Conservation (phyloP, 805 yeast species). For the Candida insectalens region DNA sequence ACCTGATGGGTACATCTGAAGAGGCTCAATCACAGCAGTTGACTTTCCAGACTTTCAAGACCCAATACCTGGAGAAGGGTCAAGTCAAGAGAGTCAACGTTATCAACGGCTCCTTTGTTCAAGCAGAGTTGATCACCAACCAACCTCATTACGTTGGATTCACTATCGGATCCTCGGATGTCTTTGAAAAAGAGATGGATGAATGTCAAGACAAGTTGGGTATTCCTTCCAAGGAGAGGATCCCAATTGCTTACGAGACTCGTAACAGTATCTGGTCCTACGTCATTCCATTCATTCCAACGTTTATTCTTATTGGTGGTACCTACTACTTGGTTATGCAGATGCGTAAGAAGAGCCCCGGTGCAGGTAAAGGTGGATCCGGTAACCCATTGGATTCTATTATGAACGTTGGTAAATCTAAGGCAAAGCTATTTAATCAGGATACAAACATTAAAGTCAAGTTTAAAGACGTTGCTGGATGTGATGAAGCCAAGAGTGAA, state of each 20-base stretch:
- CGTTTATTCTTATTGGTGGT: constrained; percentile 80
- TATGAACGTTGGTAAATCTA: constrained; percentile 78
- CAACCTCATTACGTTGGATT: constrained; percentile 34
- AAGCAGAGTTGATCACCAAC: constrained; percentile 39
- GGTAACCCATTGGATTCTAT: constrained; percentile 77
- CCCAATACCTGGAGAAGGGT: constrained; percentile 65
- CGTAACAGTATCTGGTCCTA: constrained; percentile 60
- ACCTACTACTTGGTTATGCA: constrained; percentile 52
- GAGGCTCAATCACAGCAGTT: constrained; percentile 28
- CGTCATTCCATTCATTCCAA: constrained; percentile 75
- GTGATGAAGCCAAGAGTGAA: constrained; percentile 93
- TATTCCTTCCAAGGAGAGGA: constrained; percentile 49
- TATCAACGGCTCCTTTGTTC: constrained; percentile 67
- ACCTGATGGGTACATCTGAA: constrained; percentile 5
- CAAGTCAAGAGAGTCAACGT: constrained; percentile 66
- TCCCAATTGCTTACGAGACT: constrained; percentile 74
- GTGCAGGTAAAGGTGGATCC: constrained; percentile 19
- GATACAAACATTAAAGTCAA: constrained; percentile 84
- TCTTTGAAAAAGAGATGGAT: constrained; percentile 72
- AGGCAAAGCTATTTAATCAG: constrained; percentile 84
- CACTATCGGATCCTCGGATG: constrained; percentile 81
- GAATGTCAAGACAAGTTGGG: constrained; percentile 64
- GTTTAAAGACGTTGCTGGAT: constrained; percentile 95
- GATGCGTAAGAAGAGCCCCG: constrained; percentile 31
- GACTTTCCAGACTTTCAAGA: constrained; percentile 87